Evolutionary conservation across 148 eudicot species (phyloP), one percentile per base, ranked within the genome.

Genomic region (Cornus suecica): DNA sequence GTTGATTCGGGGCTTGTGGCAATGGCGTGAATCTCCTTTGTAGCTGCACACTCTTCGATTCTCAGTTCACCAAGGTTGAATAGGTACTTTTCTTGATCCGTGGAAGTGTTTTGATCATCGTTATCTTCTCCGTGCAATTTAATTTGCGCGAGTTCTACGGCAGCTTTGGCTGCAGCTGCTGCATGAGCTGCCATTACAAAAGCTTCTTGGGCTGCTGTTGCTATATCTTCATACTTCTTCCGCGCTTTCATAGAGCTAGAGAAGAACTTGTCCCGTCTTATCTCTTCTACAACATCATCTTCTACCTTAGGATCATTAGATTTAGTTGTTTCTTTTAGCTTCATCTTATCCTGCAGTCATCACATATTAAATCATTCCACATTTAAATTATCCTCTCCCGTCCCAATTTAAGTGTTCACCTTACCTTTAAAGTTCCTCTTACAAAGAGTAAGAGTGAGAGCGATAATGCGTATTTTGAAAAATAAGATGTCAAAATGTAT

Each of bases 81-180:
- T 48, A 48, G 2, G 20, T 13, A 11, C 54, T 48, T 48, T 48
- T 14, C 18, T 48, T 16, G 20, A 11, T 3, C 18, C 13, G 18
- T 48, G 54, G 3, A 13, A 48, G 15, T 16, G 54, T 48, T 11
- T 4, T 48, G 54, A 48, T 48, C 54, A 71, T 86, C 83, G 8
- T 85, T 80, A 48, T 48, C 54, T 11, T 16, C 20, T 68, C 82
- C 83, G 23, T 34, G 75, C 1, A 87, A 77, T 41, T 72, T 73
- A 29, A 82, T 71, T 24, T 84, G 80, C 20, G 84, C 85, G 56
- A 90, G 88, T 61, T 84, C 85, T 23, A 88, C 89, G 30, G 94
- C 94, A 64, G 89, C 90, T 76, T 86, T 85, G 67, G 94, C 94
- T 30, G 92, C 94, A 4, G 78, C 86, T 24, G 94, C 90, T 65